Conservation (phyloP, 345 rosid species). For the Linum usitatissimum region DNA sequence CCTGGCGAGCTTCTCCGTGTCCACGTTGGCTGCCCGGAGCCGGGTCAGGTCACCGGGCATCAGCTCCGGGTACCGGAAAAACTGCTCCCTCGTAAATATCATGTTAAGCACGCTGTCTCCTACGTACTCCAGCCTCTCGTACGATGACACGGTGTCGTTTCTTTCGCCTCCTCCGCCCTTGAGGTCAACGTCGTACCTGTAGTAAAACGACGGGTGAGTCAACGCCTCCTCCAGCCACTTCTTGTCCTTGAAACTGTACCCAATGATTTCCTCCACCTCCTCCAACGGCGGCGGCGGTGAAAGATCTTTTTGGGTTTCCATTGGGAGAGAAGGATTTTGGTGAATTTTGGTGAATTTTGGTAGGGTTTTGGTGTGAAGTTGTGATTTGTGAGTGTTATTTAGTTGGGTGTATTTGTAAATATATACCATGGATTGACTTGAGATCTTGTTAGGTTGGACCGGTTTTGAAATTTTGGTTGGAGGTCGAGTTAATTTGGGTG, state of each 20-base stretch:
- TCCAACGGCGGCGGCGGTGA: slow-evolving; percentile 18
- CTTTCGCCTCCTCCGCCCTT: neutral
- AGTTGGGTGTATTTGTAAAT: no score
- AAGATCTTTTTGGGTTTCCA: no score
- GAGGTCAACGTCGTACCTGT: neutral
- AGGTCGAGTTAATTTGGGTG: no score
- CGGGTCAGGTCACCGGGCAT: slow-evolving; percentile 43
- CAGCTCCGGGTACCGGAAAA: slow-evolving; percentile 26
- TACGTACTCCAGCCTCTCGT: slow-evolving; percentile 39
- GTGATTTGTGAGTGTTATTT: no score
- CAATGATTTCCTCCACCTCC: slow-evolving; percentile 34
- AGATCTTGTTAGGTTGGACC: no score
- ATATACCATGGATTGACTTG: no score
- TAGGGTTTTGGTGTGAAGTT: no score
- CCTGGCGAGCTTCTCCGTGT: slow-evolving; percentile 59
- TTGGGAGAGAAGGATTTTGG: no score
- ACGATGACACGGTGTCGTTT: slow-evolving; percentile 14
- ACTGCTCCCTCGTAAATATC: slow-evolving; percentile 28
- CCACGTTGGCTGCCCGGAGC: slow-evolving; percentile 55
- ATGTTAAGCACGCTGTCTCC: slow-evolving; percentile 48
- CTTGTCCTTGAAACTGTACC: slow-evolving; percentile 36
- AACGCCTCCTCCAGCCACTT: slow-evolving; percentile 43
- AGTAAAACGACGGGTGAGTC: slow-evolving; percentile 27
- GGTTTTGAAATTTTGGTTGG: no score
- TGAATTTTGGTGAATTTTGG: no score